phyloP scores from a whole-genome alignment of 495 filamentous ascomycete genomes.

The Massariosphaeria phaeospora region DNA sequence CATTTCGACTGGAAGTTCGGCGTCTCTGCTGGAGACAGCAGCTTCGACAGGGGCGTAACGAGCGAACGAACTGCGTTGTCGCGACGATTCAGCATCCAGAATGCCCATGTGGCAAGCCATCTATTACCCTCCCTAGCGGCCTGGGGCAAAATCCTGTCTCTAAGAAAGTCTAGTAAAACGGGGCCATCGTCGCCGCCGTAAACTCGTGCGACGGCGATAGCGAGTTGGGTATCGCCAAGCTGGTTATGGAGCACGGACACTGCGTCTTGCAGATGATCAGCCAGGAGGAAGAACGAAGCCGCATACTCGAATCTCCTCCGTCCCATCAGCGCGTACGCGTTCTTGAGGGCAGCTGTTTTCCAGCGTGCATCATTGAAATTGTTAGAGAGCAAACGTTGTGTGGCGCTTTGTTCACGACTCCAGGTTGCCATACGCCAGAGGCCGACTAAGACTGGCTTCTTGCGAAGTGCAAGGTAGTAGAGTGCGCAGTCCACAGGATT shows the following conservation, averaged over 20 bases:
- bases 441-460: slow-evolving; percentile 86
- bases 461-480: slow-evolving; percentile 83
- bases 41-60: slow-evolving; percentile 71
- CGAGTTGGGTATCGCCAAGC: slow-evolving; percentile 81
- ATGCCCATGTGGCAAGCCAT: slow-evolving; percentile 94
- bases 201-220: slow-evolving; percentile 80
- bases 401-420: slow-evolving; percentile 79
- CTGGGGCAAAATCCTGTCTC: slow-evolving; percentile 71
- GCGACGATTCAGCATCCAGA: slow-evolving; percentile 79
- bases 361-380: slow-evolving; percentile 83
- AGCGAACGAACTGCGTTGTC: slow-evolving; percentile 86
- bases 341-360: slow-evolving; percentile 89
- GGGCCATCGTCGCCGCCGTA: slow-evolving; percentile 83
- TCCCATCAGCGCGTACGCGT: slow-evolving; percentile 93
- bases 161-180: slow-evolving; percentile 65
- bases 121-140: slow-evolving; percentile 78
- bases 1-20: slow-evolving; percentile 64
- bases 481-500: slow-evolving; percentile 93
- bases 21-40: slow-evolving; percentile 57
- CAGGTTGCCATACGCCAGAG: slow-evolving; percentile 94
- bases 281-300: slow-evolving; percentile 91
- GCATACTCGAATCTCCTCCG: slow-evolving; percentile 94
- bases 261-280: slow-evolving; percentile 78
- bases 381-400: slow-evolving; percentile 70
- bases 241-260: slow-evolving; percentile 79